phyloP scores from a whole-genome alignment of 805 yeast species.

The Yarrowia sp. region DNA sequence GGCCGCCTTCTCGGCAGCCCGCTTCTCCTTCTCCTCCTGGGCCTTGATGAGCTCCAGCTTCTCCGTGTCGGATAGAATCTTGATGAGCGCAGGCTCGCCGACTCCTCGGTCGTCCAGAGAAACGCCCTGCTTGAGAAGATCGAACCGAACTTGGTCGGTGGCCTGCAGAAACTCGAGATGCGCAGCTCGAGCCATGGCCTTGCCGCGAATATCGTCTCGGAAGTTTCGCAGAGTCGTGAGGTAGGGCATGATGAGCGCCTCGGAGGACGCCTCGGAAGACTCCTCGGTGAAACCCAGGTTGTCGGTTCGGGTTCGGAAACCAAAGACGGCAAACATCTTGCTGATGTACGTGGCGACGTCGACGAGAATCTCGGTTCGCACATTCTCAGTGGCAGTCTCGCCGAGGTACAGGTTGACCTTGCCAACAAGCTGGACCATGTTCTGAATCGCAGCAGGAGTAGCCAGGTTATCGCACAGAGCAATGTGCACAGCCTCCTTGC shows the following conservation, averaged over 20 bases:
- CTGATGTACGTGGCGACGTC: constrained; percentile 69
- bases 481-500: constrained; percentile 62
- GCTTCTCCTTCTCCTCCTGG: constrained; percentile 56
- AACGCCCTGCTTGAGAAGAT: constrained; percentile 70
- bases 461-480: constrained; percentile 88
- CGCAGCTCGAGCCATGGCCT: constrained; percentile 63
- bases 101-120: constrained; percentile 84
- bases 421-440: constrained; percentile 65
- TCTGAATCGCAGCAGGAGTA: constrained; percentile 70
- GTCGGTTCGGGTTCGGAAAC: constrained; percentile 70
- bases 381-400: constrained; percentile 46
- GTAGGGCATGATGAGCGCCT: constrained; percentile 75
- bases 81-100: constrained; percentile 76
- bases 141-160: constrained; percentile 71
- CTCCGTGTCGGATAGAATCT: constrained; percentile 71
- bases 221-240: constrained; percentile 73
- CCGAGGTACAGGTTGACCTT: constrained; percentile 70
- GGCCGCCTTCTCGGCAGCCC: constrained; percentile 55
- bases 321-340: constrained; percentile 66
- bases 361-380: constrained; percentile 63
- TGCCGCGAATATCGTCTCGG: constrained; percentile 74
- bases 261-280: constrained; percentile 41
- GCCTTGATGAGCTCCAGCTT: constrained; percentile 56
- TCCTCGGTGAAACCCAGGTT: constrained; percentile 77
- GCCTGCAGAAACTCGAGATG: constrained; percentile 57